These are phyloP conservation scores for Cyberlindnera galapagoensis DNA, from an alignment of 805 yeast genomes.

Conservation along the genomic window DNA sequence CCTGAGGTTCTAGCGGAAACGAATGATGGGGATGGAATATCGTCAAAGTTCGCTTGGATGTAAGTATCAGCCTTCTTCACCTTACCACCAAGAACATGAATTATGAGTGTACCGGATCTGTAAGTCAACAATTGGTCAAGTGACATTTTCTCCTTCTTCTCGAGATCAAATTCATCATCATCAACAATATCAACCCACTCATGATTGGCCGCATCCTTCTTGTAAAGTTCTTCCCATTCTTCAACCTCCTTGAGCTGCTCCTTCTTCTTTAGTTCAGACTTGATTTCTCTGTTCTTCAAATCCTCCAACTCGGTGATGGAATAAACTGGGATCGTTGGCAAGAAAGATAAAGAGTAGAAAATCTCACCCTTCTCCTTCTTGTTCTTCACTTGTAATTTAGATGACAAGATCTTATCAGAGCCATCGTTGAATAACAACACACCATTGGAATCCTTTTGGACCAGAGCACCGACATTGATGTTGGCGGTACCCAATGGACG, in stretches of 20 bases:
- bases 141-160: slow-evolving; percentile 38
- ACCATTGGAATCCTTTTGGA: slow-evolving; percentile 42
- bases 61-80: slow-evolving; percentile 42
- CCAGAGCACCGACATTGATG: slow-evolving; percentile 41
- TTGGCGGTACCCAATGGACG: slow-evolving; percentile 56
- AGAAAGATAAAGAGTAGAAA: slow-evolving; percentile 50
- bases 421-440: slow-evolving; percentile 46
- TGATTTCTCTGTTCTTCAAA: slow-evolving; percentile 35
- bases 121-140: slow-evolving; percentile 46
- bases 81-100: slow-evolving; percentile 45
- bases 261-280: slow-evolving; percentile 30
- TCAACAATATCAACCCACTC: slow-evolving; percentile 52
- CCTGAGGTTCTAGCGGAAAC: slow-evolving; percentile 43
- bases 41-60: slow-evolving; percentile 61
- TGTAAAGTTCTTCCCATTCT: slow-evolving; percentile 43
- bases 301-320: slow-evolving; percentile 49
- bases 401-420: slow-evolving; percentile 34
- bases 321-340: slow-evolving; percentile 60
- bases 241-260: slow-evolving; percentile 30
- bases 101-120: slow-evolving; percentile 57
- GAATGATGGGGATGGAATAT: slow-evolving; percentile 52
- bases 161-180: slow-evolving; percentile 31
- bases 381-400: slow-evolving; percentile 26
- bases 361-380: slow-evolving; percentile 45
- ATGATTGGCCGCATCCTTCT: slow-evolving; percentile 52